Evolutionary conservation across 257 asterid species (phyloP).

Genomic region (Ligustrum vulgare): DNA sequence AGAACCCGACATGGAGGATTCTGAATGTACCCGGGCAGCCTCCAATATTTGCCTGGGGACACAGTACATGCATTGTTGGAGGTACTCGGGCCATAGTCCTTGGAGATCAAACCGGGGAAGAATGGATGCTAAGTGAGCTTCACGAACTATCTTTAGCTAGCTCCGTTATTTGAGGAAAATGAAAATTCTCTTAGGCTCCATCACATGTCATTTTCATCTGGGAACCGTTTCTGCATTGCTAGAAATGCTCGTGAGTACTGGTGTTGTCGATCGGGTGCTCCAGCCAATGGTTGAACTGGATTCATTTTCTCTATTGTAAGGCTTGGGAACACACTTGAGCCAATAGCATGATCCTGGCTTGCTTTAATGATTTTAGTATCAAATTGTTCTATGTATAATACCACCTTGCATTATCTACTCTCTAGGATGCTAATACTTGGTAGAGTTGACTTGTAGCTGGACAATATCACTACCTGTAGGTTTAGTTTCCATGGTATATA

Average conservation of each 20-base stretch:
- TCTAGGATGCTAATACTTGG: conserved; percentile 35
- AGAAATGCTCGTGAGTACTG: conserved; percentile 21
- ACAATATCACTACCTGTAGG: conserved; percentile 37
- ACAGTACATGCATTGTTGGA: conserved; percentile 86
- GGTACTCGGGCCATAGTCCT: conserved; percentile 91
- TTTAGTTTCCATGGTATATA: conserved; percentile 33
- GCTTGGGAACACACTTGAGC: conserved; percentile 31
- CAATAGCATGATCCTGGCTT: conserved; percentile 29
- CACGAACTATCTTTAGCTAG: conserved; percentile 84
- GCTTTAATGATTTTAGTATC: conserved; percentile 40
- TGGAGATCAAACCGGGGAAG: conserved; percentile 95
- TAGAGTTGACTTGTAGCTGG: conserved; percentile 36
- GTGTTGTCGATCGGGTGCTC: conserved; percentile 8
- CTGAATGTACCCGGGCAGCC: conserved; percentile 85
- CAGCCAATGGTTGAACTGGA: conserved; percentile 19
- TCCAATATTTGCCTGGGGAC: conserved; percentile 97
- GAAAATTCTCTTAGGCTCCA: conserved; percentile 26
- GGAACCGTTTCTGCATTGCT: no score
- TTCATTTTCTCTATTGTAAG: conserved; percentile 25
- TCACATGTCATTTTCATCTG: neutral
- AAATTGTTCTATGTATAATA: conserved; percentile 28
- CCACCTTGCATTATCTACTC: conserved; percentile 25
- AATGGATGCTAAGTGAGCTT: conserved; percentile 90
- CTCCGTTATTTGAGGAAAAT: conserved; percentile 30
- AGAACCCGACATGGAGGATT: conserved; percentile 95